Evolutionary conservation across 2,329 filamentous ascomycete species (phyloP), one percentile per base, ranked within the genome.

Genomic region (Talaromyces piceae): DNA sequence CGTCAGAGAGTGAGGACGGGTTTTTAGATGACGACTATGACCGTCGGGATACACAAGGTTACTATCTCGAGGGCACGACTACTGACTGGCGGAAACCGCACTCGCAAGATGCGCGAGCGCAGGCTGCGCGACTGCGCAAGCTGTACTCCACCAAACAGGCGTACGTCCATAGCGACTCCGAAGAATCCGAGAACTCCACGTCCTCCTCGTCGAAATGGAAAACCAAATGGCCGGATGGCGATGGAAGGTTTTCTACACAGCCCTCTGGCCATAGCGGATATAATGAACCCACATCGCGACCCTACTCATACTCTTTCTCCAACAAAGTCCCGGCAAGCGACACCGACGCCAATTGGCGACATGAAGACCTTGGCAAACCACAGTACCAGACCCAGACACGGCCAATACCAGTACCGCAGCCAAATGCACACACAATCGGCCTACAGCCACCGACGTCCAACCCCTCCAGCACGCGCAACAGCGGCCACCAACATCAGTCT

Each of bases 71-170:
- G 53, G 67, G 67, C 0, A 59, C 54, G 13, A 68, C 68, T 1
- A 61, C 57, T 2, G 62, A 69, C 50, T 68, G 66, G 66, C 59
- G 66, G 50, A 59, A 64, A 30, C 68, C 65, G 20, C 65, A 70
- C 45, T 70, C 66, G 5, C 65, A 67, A 31, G 59, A 64, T 52
- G 67, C 67, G n/a, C 60, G 63, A 30, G 56, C 60, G n/a, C 61
- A 63, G 28, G 64, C 64, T 22, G 55, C 62, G 20, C 55, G 59
- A 22, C 47, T 61, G 47, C 62, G 65, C n/a, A 63, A 61, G 22
- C 47, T 59, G 45, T 70, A 68, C 49, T 63, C 63, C 5, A 55
- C 52, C 13, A 67, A 65, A 48, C 68, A 70, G 53, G 63, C 68
- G n/a, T 62, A 58, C 16, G 65, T 69, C 11, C 65, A 66, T 25